Conservation (phyloP, 345 rosid genomes). For the Euphorbia lathyris region DNA sequence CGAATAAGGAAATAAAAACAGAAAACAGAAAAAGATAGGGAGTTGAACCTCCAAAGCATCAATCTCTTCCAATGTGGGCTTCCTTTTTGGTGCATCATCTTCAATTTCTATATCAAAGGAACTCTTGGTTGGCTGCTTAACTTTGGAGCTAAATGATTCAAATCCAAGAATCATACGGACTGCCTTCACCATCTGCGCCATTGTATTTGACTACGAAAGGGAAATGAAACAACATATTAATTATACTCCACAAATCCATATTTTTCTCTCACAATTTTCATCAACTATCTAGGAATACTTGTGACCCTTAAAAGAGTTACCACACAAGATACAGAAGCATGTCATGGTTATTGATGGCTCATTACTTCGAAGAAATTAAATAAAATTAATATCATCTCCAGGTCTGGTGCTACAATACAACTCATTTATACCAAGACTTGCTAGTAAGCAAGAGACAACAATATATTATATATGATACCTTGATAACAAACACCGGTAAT, state of each 20-base stretch:
- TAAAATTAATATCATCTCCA: neutral
- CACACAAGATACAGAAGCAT: neutral
- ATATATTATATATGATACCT: slow-evolving; percentile 45
- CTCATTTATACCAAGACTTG: neutral
- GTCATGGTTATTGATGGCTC: neutral
- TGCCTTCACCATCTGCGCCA: slow-evolving; percentile 98
- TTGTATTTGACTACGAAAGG: slow-evolving; percentile 69
- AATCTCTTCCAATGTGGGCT: slow-evolving; percentile 91
- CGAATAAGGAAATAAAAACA: neutral
- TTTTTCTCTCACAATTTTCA: neutral
- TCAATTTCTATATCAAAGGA: slow-evolving; percentile 65
- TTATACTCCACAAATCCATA: neutral
- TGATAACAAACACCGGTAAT: slow-evolving; percentile 71
- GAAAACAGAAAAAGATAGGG: slow-evolving; percentile 4
- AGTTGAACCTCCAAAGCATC: slow-evolving; percentile 88
- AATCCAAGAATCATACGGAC: slow-evolving; percentile 78
- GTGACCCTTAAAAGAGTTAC: neutral
- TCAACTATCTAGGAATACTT: slow-evolving; percentile 1
- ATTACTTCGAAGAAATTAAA: neutral
- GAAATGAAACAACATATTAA: neutral
- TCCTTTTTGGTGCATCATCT: slow-evolving; percentile 81
- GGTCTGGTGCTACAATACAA: neutral
- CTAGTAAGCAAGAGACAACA: neutral
- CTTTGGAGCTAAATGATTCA: slow-evolving; percentile 52
- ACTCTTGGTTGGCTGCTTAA: slow-evolving; percentile 32